Evolutionary conservation across 345 rosid species (phyloP).

Genomic region (Salix brachista): DNA sequence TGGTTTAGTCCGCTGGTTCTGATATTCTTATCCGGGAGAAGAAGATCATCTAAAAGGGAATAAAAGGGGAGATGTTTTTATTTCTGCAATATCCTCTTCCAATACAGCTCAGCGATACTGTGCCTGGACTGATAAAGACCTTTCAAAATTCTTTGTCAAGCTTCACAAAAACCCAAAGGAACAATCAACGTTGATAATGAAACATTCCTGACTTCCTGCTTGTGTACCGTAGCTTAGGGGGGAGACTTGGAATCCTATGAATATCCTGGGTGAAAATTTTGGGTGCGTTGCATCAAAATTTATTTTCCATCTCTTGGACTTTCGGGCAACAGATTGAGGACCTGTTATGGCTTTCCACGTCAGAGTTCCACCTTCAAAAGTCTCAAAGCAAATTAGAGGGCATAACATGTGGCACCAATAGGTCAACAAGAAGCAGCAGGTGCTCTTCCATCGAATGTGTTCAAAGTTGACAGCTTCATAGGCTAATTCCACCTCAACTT

Average conservation of each 20-base stretch:
- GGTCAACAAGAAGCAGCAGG: background rate
- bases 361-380: background rate
- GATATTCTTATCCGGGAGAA: background rate
- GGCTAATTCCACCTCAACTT: background rate
- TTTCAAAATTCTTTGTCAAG: background rate
- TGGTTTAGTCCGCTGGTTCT: background rate
- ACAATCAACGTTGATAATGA: slow-evolving; percentile 6
- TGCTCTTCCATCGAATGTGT: background rate
- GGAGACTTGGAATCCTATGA: slow-evolving; percentile 8
- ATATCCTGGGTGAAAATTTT: slow-evolving; percentile 1
- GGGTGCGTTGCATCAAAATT: background rate
- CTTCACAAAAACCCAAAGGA: background rate
- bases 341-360: background rate
- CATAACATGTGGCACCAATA: background rate
- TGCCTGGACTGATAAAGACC: background rate
- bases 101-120: background rate
- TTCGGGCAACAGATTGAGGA: background rate
- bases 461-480: background rate
- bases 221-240: background rate
- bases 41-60: background rate
- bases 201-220: slow-evolving; percentile 5
- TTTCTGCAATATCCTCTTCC: background rate
- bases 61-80: too few relatives aligned
- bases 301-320: background rate
- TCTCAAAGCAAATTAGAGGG: background rate